These are phyloP conservation scores for Mycosphaerella arachidis DNA, from an alignment of 2,329 filamentous ascomycete species.

Conservation along the genomic window DNA sequence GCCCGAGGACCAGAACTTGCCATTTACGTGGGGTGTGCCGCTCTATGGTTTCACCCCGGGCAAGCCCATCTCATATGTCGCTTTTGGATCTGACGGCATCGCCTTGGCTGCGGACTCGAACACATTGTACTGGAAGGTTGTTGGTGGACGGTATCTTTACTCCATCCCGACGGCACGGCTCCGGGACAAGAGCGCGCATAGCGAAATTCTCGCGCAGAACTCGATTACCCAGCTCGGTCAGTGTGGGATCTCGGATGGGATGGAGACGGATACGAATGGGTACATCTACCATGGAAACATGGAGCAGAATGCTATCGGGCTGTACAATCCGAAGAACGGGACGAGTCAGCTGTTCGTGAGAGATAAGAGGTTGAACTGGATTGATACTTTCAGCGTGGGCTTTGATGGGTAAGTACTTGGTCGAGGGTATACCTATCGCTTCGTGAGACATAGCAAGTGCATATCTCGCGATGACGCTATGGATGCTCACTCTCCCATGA, in stretches of 20 bases:
- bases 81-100: conserved; percentile 50
- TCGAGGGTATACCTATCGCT: too few relatives aligned
- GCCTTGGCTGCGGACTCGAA: conserved; percentile 47
- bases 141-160: conserved; percentile 45
- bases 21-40: conserved; percentile 47
- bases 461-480: too few relatives aligned
- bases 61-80: conserved; percentile 36
- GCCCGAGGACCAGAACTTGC: conserved; percentile 43
- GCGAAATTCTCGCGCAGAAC: conserved; percentile 43
- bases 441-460: too few relatives aligned
- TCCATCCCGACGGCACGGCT: conserved; percentile 43
- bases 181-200: conserved; percentile 34
- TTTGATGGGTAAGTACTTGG: conserved; percentile 40
- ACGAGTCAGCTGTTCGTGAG: conserved; percentile 42
- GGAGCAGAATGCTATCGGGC: conserved; percentile 47
- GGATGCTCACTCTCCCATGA: too few relatives aligned
- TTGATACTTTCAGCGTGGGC: conserved; percentile 41
- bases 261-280: conserved; percentile 50
- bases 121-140: conserved; percentile 45
- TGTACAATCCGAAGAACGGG: conserved; percentile 46
- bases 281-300: conserved; percentile 49
- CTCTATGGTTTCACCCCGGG: conserved; percentile 41
- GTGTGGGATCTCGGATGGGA: conserved; percentile 49
- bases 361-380: conserved; percentile 47
- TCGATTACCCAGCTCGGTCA: conserved; percentile 43